Percentiles rank a stretch among this genome's conserved stretches.
Evolutionary conservation across 805 yeast genomes (phyloP).

Genomic region (Trichomonascus vanleenenianus): DNA sequence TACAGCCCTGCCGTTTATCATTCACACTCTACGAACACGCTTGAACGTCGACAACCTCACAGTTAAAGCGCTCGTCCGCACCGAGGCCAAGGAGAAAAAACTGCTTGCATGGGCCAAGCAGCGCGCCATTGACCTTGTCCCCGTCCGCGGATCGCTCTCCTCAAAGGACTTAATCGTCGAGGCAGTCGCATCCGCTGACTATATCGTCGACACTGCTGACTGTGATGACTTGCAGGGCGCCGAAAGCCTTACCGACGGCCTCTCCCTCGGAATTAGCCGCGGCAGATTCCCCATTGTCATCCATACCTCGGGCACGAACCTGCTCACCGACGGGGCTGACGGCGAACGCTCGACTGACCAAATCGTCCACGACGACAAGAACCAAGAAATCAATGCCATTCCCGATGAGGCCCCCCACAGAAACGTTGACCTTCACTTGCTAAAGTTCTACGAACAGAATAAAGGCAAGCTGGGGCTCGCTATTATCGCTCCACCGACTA

Average conservation of each 20-base stretch:
- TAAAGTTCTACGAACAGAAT: slow-evolving; percentile 6
- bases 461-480: slow-evolving; percentile 6
- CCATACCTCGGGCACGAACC: slow-evolving; percentile 16
- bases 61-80: slow-evolving; percentile 10
- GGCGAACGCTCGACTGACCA: slow-evolving; percentile 5
- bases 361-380: slow-evolving; percentile 11
- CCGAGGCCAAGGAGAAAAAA: slow-evolving; percentile 7
- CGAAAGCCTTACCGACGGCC: slow-evolving; percentile 9
- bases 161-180: slow-evolving; percentile 2
- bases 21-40: slow-evolving; percentile 1
- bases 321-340: slow-evolving; percentile 9
- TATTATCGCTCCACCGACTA: slow-evolving; percentile 18
- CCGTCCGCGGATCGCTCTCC: slow-evolving; percentile 8
- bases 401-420: slow-evolving; percentile 14
- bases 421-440: slow-evolving; percentile 12
- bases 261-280: slow-evolving; percentile 4
- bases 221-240: slow-evolving; percentile 9
- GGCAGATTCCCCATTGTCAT: slow-evolving; percentile 11
- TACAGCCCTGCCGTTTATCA: slow-evolving; percentile 8
- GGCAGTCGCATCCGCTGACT: slow-evolving; percentile 10
- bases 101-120: slow-evolving; percentile 13
- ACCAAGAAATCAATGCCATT: slow-evolving; percentile 9
- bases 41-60: neutral
- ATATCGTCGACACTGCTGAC: slow-evolving; percentile 12
- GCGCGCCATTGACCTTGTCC: slow-evolving; percentile 5